Conservation (phyloP, 345 rosid species). For the Eucalyptus lansdowneana region DNA sequence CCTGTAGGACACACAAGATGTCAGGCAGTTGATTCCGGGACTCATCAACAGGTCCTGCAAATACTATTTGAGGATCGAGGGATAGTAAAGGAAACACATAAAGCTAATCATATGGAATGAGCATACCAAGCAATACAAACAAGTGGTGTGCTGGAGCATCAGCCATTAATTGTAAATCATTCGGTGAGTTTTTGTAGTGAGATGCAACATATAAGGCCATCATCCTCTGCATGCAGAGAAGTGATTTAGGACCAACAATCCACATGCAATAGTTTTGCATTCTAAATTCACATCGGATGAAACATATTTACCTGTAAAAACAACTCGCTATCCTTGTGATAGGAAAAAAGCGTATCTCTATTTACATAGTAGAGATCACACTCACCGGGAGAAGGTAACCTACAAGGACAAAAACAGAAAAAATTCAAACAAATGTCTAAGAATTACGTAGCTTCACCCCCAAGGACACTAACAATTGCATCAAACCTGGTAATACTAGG, state of each 20-base stretch:
- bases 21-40: constrained; percentile 80
- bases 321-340: constrained; percentile 83
- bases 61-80: not conserved
- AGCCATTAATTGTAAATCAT: constrained; percentile 91
- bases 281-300: not conserved
- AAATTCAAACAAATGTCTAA: not conserved
- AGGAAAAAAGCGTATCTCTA: constrained; percentile 90
- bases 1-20: constrained; percentile 95
- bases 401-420: not conserved
- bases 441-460: not conserved
- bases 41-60: constrained; percentile 92
- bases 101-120: not conserved
- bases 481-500: constrained; percentile 64
- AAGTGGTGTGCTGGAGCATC: constrained; percentile 99
- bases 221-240: constrained; percentile 60
- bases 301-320: constrained; percentile 55
- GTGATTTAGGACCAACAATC: constrained; percentile 4
- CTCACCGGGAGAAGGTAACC: constrained; percentile 72
- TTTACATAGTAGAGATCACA: constrained; percentile 91
- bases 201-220: constrained; percentile 95
- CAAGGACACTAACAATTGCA: not conserved
- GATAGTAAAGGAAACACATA: not conserved
- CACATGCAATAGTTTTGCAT: not conserved
- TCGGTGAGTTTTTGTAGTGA: constrained; percentile 97
- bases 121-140: constrained; percentile 80